A percentile compares a stretch with the other conserved stretches of the same genome.
Evolutionary conservation across 2,329 filamentous ascomycete genomes (phyloP).

Genomic region (Talaromyces verruculosus): DNA sequence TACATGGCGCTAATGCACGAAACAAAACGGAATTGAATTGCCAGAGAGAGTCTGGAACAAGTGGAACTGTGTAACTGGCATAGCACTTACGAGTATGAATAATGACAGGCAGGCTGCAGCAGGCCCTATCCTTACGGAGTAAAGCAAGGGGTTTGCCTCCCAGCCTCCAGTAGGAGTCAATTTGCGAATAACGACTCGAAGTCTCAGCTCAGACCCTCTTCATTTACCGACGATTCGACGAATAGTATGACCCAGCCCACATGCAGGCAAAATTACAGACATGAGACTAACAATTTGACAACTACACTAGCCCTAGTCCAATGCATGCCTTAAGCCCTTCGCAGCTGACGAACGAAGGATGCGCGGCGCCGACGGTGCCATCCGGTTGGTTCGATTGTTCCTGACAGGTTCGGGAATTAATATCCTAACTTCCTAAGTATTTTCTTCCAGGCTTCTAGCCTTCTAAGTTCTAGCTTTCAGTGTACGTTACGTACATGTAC

Average conservation of each 20-base stretch:
- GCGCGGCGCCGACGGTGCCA: slow-evolving; percentile 8
- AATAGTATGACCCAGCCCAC: neutral
- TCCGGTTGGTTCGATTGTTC: slow-evolving; percentile 15
- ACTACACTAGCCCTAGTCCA: neutral
- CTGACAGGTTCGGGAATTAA: slow-evolving; percentile 8
- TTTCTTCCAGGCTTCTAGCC: no score
- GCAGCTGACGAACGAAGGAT: slow-evolving; percentile 7
- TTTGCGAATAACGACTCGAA: neutral
- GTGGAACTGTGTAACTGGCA: neutral
- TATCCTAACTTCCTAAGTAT: neutral
- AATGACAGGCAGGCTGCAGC: neutral
- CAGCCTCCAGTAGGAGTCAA: neutral
- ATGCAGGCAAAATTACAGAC: neutral
- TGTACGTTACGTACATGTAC: neutral
- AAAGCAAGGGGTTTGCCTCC: neutral
- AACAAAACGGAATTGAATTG: neutral
- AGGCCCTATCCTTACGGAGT: no score
- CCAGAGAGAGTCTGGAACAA: neutral
- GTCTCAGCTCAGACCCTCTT: neutral
- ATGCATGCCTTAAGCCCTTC: neutral
- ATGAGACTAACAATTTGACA: neutral
- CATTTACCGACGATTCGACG: neutral
- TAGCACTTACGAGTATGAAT: neutral
- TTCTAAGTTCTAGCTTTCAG: no score
- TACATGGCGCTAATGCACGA: slow-evolving; percentile 4